Conservation (phyloP, 2,329 filamentous ascomycete species). For the Colletotrichum sp. region DNA sequence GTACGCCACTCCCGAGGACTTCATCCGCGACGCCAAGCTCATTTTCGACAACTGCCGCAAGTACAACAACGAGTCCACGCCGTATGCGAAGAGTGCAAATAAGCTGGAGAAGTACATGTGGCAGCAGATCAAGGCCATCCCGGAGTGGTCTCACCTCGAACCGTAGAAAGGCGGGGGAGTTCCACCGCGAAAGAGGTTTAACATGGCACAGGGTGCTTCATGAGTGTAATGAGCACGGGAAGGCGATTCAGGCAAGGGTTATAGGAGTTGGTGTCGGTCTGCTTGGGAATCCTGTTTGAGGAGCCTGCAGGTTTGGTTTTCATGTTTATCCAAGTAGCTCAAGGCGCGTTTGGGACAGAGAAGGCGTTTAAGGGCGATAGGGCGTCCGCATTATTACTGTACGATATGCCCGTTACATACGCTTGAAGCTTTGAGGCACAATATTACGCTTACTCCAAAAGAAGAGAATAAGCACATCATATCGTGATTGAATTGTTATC, state of each 20-base stretch:
- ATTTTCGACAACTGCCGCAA: constrained; percentile 94
- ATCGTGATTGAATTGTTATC: neutral
- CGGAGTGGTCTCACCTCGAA: constrained; percentile 82
- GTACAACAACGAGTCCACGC: constrained; percentile 95
- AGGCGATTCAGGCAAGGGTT: neutral
- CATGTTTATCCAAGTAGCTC: neutral
- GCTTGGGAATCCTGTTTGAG: neutral
- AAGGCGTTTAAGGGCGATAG: neutral
- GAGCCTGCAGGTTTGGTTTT: neutral
- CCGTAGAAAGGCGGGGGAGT: constrained; percentile 38
- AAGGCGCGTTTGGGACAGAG: neutral
- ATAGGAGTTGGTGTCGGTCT: constrained; percentile 9
- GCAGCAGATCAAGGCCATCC: constrained; percentile 87
- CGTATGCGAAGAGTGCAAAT: constrained; percentile 93
- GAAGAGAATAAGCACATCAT: neutral
- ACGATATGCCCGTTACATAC: neutral
- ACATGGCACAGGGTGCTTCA: neutral
- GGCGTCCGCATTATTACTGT: neutral
- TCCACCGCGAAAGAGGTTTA: constrained; percentile 5
- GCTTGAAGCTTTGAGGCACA: neutral
- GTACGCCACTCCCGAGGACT: constrained; percentile 91
- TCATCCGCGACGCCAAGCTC: constrained; percentile 85
- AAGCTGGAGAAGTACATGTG: constrained; percentile 96
- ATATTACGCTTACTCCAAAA: neutral
- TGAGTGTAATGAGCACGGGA: neutral